Conservation (phyloP, 140 eudicot species). For the Flaveria floridana region DNA sequence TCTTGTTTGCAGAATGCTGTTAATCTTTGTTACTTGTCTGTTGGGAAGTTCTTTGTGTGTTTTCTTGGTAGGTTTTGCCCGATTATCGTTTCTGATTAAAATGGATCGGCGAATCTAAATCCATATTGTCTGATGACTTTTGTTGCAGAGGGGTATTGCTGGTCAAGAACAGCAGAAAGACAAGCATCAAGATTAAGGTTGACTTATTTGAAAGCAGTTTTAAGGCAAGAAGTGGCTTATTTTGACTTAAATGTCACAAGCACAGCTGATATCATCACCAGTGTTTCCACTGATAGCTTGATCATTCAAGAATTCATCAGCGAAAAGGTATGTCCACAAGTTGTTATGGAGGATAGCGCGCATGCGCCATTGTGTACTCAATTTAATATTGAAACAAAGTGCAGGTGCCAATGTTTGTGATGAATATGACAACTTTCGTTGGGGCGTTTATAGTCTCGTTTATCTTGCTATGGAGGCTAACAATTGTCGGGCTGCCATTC, state of each 20-base stretch:
- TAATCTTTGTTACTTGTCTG: slow-evolving; percentile 61
- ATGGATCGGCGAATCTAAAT: neutral
- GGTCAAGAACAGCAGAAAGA: slow-evolving; percentile 85
- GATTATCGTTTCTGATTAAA: neutral
- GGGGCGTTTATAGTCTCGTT: slow-evolving; percentile 63
- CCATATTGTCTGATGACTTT: neutral
- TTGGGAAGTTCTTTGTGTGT: slow-evolving; percentile 61
- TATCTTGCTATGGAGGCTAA: slow-evolving; percentile 68
- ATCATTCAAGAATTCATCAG: slow-evolving; percentile 75
- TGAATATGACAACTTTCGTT: slow-evolving; percentile 52
- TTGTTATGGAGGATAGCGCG: neutral
- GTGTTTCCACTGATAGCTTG: slow-evolving; percentile 74
- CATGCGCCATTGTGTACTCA: neutral
- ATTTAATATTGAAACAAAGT: neutral
- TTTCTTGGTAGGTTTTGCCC: slow-evolving; percentile 53
- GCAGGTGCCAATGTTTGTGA: slow-evolving; percentile 73
- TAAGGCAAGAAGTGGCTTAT: slow-evolving; percentile 85
- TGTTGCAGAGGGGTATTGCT: slow-evolving; percentile 72
- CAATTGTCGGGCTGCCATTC: slow-evolving; percentile 82
- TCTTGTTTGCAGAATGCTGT: slow-evolving; percentile 16
- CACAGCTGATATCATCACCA: slow-evolving; percentile 69
- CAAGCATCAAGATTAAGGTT: slow-evolving; percentile 72
- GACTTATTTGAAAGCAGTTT: slow-evolving; percentile 71
- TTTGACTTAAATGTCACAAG: slow-evolving; percentile 73
- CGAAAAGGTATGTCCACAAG: slow-evolving; percentile 53